These are phyloP conservation scores for Acanthamoeba triangularis DNA, from an alignment of 208 protist species.

Conservation along the genomic window DNA sequence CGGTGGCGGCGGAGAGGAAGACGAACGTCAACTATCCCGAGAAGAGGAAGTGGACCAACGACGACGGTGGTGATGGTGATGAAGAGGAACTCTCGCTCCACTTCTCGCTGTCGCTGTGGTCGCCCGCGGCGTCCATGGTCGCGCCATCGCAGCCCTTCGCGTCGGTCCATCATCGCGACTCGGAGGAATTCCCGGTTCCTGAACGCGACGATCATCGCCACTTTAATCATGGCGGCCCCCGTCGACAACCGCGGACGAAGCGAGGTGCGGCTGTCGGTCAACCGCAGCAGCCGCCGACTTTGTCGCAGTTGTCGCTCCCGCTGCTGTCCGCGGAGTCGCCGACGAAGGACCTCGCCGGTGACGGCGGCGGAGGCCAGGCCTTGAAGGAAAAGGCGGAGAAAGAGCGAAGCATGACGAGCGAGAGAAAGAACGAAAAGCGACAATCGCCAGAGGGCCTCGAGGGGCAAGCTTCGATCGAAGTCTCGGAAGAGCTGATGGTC, in stretches of 20 bases:
- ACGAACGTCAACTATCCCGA: no score
- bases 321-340: conserved; percentile 17
- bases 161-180: not conserved
- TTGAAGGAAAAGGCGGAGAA: no score
- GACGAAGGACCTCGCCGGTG: not conserved
- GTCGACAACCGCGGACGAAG: not conserved
- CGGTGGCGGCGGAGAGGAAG: no score
- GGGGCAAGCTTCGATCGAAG: not conserved
- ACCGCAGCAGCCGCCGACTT: not conserved
- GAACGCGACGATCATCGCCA: not conserved
- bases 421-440: no score
- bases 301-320: not conserved
- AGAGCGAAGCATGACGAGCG: no score
- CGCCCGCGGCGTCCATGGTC: not conserved
- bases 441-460: no score
- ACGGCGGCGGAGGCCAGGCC: no score
- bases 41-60: not conserved
- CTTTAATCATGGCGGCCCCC: not conserved
- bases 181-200: not conserved
- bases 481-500: not conserved
- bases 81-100: not conserved
- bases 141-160: conserved; percentile 18
- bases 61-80: not conserved
- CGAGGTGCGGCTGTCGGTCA: no score
- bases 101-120: conserved; percentile 65